Conservation (phyloP, 495 filamentous ascomycete genomes). For the Penicillium soppii region DNA sequence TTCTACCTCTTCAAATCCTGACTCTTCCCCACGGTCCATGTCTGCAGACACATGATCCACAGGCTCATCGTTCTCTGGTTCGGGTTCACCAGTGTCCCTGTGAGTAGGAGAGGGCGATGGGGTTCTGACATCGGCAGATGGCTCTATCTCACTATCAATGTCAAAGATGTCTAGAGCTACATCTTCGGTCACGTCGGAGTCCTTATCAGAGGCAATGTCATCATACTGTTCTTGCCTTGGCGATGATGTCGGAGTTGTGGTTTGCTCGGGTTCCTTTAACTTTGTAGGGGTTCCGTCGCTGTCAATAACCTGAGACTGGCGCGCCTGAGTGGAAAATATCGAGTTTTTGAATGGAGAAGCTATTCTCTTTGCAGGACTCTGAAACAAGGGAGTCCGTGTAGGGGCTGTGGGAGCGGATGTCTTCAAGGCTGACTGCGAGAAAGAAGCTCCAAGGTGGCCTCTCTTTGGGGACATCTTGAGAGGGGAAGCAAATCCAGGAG, state of each 20-base stretch:
- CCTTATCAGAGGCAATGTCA: slow-evolving; percentile 6
- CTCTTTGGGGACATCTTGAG: slow-evolving; percentile 49
- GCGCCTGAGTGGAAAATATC: slow-evolving; percentile 9
- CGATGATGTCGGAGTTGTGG: neutral
- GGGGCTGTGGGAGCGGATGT: slow-evolving; percentile 32
- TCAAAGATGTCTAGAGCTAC: slow-evolving; percentile 29
- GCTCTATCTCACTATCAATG: slow-evolving; percentile 26
- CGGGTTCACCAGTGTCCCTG: neutral
- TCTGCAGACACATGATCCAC: neutral
- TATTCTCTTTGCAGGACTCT: slow-evolving; percentile 44
- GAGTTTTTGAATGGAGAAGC: slow-evolving; percentile 41
- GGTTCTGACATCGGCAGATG: slow-evolving; percentile 7
- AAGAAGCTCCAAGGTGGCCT: slow-evolving; percentile 36
- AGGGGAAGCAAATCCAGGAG: slow-evolving; percentile 29
- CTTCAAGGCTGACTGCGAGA: slow-evolving; percentile 30
- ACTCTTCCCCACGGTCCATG: neutral
- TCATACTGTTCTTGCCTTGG: neutral
- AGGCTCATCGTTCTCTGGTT: slow-evolving; percentile 13
- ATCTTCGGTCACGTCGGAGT: slow-evolving; percentile 26
- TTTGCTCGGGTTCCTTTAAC: neutral
- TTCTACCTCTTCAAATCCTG: neutral
- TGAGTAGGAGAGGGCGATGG: slow-evolving; percentile 8
- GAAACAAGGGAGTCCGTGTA: slow-evolving; percentile 36
- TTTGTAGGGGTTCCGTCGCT: neutral
- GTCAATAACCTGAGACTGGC: neutral